Percentiles rank a stretch among this genome's conserved stretches.
Evolutionary conservation across 1,284 basidiomycete species (phyloP).

Genomic region (Trichosporon sp.): DNA sequence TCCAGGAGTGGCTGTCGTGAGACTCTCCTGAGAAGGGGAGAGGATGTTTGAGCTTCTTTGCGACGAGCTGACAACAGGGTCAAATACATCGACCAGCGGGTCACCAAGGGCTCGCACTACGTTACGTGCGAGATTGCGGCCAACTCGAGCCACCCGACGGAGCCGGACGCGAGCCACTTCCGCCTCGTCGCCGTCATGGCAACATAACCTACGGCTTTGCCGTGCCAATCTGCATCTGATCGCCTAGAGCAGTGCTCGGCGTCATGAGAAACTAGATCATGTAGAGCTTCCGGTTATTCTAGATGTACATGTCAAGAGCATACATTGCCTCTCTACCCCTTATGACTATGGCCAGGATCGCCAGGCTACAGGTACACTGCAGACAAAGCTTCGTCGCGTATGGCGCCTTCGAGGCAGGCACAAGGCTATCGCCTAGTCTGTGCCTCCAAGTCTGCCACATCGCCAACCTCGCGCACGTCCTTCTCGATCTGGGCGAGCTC

Average conservation of each 20-base stretch:
- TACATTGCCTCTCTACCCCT: no score
- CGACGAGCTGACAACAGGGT: conserved; percentile 25
- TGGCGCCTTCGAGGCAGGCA: no score
- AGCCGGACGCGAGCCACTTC: conserved; percentile 46
- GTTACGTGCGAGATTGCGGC: conserved; percentile 46
- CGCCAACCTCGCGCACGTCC: conserved; percentile 20
- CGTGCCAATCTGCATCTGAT: no score
- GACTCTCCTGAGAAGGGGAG: neutral
- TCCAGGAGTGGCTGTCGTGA: no score
- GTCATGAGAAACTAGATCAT: neutral
- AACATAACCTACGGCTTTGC: no score
- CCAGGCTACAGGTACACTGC: no score
- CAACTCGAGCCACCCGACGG: conserved; percentile 40
- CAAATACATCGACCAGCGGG: conserved; percentile 45
- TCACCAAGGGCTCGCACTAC: conserved; percentile 38
- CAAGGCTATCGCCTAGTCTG: conserved; percentile 7
- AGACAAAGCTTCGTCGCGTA: no score
- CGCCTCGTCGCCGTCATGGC: conserved; percentile 49
- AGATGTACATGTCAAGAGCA: no score
- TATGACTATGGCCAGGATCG: no score
- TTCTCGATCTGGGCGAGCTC: conserved; percentile 18
- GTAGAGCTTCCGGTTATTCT: neutral
- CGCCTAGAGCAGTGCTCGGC: neutral
- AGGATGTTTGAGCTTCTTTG: neutral
- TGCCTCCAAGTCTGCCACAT: conserved; percentile 20